Base-by-base conservation (phyloP, 306 rosid species). In the Vigna reflexopilosa region DNA sequence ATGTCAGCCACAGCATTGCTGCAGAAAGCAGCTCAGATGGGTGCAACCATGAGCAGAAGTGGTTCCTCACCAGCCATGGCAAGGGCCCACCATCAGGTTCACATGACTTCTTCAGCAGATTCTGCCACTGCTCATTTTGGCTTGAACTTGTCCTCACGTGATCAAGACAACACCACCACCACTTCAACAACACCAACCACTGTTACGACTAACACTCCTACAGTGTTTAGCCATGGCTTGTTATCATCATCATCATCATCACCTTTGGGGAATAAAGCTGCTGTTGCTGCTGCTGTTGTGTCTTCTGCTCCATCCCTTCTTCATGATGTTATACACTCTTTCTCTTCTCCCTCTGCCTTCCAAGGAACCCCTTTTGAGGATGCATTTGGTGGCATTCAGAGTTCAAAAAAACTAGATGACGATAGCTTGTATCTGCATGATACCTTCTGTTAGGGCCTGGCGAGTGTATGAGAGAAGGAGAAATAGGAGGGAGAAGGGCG, bases 1-100 rank as follows among this genome's bases (percentile, higher is more conserved):
- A 90, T 96, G 94, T 93, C 99, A 73, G 99, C 99, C 82, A 93
- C 98, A 61, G 99, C 98, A 51, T 83, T 96, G 86, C 90, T 96
- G 13, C 99, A 96, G 87, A 96, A 91, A 83, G 98, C 99, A 77
- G 94, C 99, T 65, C 93, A 93, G 75, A 91, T 95, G 91, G 99
- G 99, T 69, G 88, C 98, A 67, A 91, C 97, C 62, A 87, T 54
- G 77, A 80, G 51, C 71, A 73, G 22, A 44, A 48, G 44, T 52
- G 49, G 78, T 42, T 77, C 89, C 38, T 72, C 85, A 42, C 63
- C 70, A 49, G 45, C 75, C 77, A 77, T 86, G 76, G 11, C 75
- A 9, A 75, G 92, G 79, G 11, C 92, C 91, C 90, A 90, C 87
- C 75, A 67, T 1, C 82, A 71, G 11, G 51, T 70, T 87, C 96